Base-by-base conservation (phyloP, 2,329 filamentous ascomycete genomes). In the Biscogniauxia sp. region DNA sequence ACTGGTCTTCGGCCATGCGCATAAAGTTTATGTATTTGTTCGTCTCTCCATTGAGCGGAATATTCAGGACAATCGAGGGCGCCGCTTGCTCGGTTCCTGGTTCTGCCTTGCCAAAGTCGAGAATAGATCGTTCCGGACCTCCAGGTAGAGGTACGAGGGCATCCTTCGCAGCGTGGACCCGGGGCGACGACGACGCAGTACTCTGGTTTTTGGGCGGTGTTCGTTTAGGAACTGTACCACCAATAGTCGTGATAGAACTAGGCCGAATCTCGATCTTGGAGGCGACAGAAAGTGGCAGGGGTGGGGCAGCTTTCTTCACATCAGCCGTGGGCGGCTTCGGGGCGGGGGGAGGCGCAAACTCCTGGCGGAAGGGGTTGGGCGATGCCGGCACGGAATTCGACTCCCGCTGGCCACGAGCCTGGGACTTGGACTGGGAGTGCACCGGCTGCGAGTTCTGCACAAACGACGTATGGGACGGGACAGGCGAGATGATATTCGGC, bases 11-110 rank as follows among this genome's bases (percentile, higher is more conserved):
- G 11, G 96, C 95, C 76, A 98, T 83, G 52, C 92, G 91, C 70
- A 94, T 93, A 66, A 98, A 97, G 75, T 98, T 98, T 77, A 99
- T 87, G 63, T 96, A 94, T 67, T 94, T 92, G 74, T 97, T 97
- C 41, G 86, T 89, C 68, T 91, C 88, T 50, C 92, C 91, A 5
- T 89, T 85, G 49, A 99, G 83, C 0, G 91, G 87, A 60, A 99
- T 88, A 58, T 90, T 88, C 19, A 99, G 83, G 57, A 96, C 85
- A 64, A 99, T 97, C 4, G 87, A 96, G 50, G 88, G 93, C 2
- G 84, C 85, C 60, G 80, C 75, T 2, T 79, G 74, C 65, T 89
- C 86, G 54, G 86, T 82, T 28, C 85, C 85, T 2, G 83, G 83
- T 56, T 82, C 80, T 1, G 79, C 83, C 66, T 84, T 84, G 66